Percentiles rank a stretch among this genome's conserved stretches.
phyloP scores from a whole-genome alignment of 257 asterid genomes.

The Schizonepeta tenuifolia region DNA sequence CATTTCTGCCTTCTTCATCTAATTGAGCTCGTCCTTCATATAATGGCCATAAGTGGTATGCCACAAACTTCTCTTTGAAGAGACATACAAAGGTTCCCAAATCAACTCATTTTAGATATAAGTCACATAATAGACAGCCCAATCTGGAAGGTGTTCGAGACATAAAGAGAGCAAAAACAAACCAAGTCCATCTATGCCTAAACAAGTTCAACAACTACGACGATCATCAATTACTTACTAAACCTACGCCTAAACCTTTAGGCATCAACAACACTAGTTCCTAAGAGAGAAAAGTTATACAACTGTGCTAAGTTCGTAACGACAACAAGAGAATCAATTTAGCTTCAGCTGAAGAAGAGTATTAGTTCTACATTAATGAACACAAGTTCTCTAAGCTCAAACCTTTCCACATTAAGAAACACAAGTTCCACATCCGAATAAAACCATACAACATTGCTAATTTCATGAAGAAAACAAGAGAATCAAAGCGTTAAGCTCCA shows the following conservation, averaged over 20 bases:
- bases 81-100: background rate
- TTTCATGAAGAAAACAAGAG: slow-evolving; percentile 9
- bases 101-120: slow-evolving; percentile 10
- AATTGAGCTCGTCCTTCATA: background rate
- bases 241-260: background rate
- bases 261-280: background rate
- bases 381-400: slow-evolving; percentile 4
- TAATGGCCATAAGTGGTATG: background rate
- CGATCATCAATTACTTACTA: background rate
- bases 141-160: background rate
- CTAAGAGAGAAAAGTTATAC: background rate
- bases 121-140: background rate
- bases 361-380: background rate
- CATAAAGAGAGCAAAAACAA: background rate
- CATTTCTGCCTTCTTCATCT: background rate
- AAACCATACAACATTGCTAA: background rate
- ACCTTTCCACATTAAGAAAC: background rate
- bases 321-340: background rate
- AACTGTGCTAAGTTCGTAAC: background rate
- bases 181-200: no score
- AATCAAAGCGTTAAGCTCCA: background rate
- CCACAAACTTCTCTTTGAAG: background rate
- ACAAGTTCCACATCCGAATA: no score
- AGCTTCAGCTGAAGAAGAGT: background rate
- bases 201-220: background rate